Evolutionary conservation across 2,329 filamentous ascomycete species (phyloP).

Genomic region (Whalleya microplaca): DNA sequence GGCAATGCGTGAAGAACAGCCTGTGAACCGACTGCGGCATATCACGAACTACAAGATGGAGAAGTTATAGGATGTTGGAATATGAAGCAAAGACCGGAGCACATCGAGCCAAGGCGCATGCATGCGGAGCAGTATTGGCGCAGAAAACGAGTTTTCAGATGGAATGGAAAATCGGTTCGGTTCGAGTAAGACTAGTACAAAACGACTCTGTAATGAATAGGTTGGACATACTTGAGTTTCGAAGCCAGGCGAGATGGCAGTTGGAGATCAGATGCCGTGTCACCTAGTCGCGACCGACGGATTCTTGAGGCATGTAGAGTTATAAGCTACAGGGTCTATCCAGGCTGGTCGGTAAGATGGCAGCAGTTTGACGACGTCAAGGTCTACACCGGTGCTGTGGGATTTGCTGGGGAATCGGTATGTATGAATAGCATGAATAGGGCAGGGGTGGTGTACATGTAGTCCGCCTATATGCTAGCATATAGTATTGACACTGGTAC

Average conservation of each 20-base stretch:
- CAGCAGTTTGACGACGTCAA: neutral
- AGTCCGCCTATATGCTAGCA: too few relatives aligned
- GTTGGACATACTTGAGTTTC: slow-evolving; percentile 9
- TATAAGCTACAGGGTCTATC: slow-evolving; percentile 4
- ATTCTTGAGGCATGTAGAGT: slow-evolving; percentile 4
- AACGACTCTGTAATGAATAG: neutral
- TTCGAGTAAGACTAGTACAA: neutral
- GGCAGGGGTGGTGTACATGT: too few relatives aligned
- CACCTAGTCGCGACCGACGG: slow-evolving; percentile 6
- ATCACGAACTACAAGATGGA: slow-evolving; percentile 3
- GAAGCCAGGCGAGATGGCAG: slow-evolving; percentile 4
- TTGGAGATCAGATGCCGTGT: slow-evolving; percentile 10
- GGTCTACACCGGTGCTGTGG: neutral
- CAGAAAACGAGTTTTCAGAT: neutral
- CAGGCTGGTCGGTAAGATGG: neutral
- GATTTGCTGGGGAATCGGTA: neutral
- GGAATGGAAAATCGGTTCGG: neutral
- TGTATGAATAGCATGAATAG: too few relatives aligned
- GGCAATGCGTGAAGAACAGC: neutral
- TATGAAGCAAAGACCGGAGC: neutral
- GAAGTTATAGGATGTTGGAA: neutral
- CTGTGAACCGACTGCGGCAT: neutral
- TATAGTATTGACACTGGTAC: too few relatives aligned
- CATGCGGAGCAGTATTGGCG: neutral
- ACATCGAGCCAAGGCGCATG: slow-evolving; percentile 1